Evolutionary conservation across 805 yeast species (phyloP).

Genomic region (Metahyphopichia silvanorum): DNA sequence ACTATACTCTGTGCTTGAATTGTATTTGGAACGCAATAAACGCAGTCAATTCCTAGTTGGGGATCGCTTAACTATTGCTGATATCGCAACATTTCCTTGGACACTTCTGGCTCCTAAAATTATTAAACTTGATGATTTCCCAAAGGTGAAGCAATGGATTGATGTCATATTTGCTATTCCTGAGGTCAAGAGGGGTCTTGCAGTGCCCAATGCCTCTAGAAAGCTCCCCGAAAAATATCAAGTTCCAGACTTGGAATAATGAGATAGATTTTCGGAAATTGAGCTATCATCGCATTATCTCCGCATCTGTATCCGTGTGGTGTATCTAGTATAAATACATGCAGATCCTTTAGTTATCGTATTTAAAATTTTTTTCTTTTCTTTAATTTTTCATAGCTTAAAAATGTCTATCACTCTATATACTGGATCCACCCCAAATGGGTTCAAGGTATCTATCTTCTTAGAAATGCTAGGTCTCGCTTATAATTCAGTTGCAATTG

Average conservation of each 20-base stretch:
- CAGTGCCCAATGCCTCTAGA: not conserved
- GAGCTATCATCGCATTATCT: too few species aligned
- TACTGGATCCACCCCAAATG: slow-evolving; percentile 42
- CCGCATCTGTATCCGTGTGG: too few species aligned
- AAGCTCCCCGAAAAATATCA: not conserved
- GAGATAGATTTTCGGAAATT: too few species aligned
- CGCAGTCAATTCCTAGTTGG: slow-evolving; percentile 52
- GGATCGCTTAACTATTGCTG: slow-evolving; percentile 53
- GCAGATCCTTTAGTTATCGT: too few species aligned
- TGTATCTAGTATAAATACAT: too few species aligned
- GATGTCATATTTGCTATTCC: slow-evolving; percentile 28
- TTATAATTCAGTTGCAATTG: slow-evolving; percentile 40
- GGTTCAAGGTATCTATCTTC: slow-evolving; percentile 37
- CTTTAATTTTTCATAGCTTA: too few species aligned
- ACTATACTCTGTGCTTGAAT: slow-evolving; percentile 46
- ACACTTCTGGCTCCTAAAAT: too few species aligned
- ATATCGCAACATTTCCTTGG: slow-evolving; percentile 39
- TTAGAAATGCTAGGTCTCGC: slow-evolving; percentile 41
- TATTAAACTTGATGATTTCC: slow-evolving; percentile 32
- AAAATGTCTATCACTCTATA: slow-evolving; percentile 8
- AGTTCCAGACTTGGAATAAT: too few species aligned
- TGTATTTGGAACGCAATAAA: slow-evolving; percentile 38
- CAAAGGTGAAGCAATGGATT: slow-evolving; percentile 39
- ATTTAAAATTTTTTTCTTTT: too few species aligned
- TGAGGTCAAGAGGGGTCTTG: slow-evolving; percentile 28